These are phyloP conservation scores for Arabidopsis lyrata DNA, from an alignment of 441 rosid species.

Conservation along the genomic window DNA sequence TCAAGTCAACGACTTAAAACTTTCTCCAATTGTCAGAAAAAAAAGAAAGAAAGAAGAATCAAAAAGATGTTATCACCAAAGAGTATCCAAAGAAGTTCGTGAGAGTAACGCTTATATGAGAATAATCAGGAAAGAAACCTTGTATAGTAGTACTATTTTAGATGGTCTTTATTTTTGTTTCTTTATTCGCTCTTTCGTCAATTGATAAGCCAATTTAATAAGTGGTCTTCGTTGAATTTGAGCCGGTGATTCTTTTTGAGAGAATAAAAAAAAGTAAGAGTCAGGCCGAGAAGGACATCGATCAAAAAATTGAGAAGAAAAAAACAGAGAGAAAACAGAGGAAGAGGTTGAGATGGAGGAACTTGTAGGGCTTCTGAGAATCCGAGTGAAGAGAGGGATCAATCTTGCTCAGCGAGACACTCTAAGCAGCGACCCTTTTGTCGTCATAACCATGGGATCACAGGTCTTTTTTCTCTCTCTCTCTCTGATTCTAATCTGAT, in stretches of 20 bases:
- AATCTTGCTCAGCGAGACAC: slow-evolving; percentile 43
- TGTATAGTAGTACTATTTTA: background rate
- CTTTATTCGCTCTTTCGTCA: background rate
- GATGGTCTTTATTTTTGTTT: slow-evolving; percentile 1
- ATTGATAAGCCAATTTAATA: background rate
- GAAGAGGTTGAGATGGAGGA: slow-evolving; percentile 43
- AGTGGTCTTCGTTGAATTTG: slow-evolving; percentile 16
- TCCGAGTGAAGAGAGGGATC: slow-evolving; percentile 45
- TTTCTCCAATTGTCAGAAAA: background rate
- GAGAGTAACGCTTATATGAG: slow-evolving; percentile 23
- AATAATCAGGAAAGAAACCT: background rate
- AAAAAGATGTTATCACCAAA: slow-evolving; percentile 8
- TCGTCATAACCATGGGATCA: slow-evolving; percentile 42
- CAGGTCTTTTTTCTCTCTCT: slow-evolving; percentile 11
- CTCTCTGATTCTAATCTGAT: slow-evolving; percentile 13
- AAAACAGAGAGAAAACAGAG: slow-evolving; percentile 4
- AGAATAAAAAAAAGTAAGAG: slow-evolving; percentile 16
- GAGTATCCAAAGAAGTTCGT: slow-evolving; percentile 9
- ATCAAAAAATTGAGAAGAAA: background rate
- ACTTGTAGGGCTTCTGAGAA: slow-evolving; percentile 32
- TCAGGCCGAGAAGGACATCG: background rate
- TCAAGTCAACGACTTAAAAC: too few relatives aligned
- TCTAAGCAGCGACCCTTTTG: slow-evolving; percentile 46
- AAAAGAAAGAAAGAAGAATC: background rate
- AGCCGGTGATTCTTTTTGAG: slow-evolving; percentile 2